These are phyloP conservation scores for Omphalotus guepiniiformis DNA, from an alignment of 768 basidiomycete genomes.

Conservation along the genomic window DNA sequence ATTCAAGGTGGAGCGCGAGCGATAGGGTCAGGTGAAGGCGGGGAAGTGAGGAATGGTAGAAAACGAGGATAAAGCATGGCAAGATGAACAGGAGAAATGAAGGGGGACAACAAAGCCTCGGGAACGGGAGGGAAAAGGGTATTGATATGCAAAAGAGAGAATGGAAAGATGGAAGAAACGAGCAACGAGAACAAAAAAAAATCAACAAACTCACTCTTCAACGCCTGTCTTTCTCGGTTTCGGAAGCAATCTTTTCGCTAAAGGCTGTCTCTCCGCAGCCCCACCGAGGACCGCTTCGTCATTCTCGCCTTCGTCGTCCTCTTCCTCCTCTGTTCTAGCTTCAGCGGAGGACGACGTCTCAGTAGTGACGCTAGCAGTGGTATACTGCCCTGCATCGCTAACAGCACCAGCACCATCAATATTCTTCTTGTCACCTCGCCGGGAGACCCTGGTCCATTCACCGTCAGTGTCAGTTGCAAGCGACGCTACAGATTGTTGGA, in stretches of 20 bases:
- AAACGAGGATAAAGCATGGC: slow-evolving; percentile 10
- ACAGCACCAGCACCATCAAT: neutral
- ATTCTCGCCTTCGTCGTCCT: slow-evolving; percentile 14
- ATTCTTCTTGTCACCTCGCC: neutral
- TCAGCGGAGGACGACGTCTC: slow-evolving; percentile 7
- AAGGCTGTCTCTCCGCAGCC: slow-evolving; percentile 19
- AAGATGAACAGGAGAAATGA: neutral
- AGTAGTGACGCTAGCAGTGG: slow-evolving; percentile 1
- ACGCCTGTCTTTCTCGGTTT: slow-evolving; percentile 62
- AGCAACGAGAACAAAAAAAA: neutral
- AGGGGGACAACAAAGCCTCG: too few relatives aligned
- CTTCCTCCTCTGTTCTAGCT: slow-evolving; percentile 2
- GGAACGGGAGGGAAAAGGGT: neutral
- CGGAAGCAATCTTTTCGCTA: slow-evolving; percentile 63
- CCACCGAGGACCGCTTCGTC: slow-evolving; percentile 14
- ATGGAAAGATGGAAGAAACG: neutral
- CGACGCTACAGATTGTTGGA: neutral
- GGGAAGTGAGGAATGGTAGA: too few relatives aligned
- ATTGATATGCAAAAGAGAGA: neutral
- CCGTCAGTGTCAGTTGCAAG: slow-evolving; percentile 4
- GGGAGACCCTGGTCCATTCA: slow-evolving; percentile 5
- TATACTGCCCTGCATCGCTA: slow-evolving; percentile 2
- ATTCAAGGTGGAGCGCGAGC: too few relatives aligned
- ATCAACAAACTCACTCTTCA: slow-evolving; percentile 55
- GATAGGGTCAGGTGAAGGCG: too few relatives aligned